Percentiles rank a stretch among this genome's conserved stretches.
These are phyloP conservation scores for Cyberlindnera meyerae DNA, from an alignment of 805 yeast species.

Conservation along the genomic window DNA sequence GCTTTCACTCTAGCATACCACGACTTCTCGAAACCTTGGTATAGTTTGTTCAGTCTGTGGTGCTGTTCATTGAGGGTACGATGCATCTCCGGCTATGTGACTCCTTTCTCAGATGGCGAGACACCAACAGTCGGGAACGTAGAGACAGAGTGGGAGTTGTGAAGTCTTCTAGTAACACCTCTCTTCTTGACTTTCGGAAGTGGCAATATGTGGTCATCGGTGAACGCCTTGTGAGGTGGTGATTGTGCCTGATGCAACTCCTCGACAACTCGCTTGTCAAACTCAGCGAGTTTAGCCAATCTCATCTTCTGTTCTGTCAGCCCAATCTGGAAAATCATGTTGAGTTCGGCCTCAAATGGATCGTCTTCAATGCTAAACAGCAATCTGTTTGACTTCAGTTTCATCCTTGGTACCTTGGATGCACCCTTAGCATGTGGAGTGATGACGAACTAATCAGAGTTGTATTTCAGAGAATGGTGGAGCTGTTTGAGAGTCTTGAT, in stretches of 20 bases:
- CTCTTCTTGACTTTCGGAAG: constrained; percentile 6
- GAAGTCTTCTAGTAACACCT: constrained; percentile 3
- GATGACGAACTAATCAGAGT: constrained; percentile 33
- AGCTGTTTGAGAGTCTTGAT: constrained; percentile 64
- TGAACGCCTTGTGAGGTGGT: constrained; percentile 7
- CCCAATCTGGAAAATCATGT: constrained; percentile 63
- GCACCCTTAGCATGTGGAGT: constrained; percentile 36
- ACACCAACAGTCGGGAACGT: constrained; percentile 7
- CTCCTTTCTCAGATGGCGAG: not conserved
- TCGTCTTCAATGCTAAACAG: constrained; percentile 77
- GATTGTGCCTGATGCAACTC: constrained; percentile 12
- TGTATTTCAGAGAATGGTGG: constrained; percentile 41
- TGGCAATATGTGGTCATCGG: constrained; percentile 6
- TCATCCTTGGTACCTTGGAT: constrained; percentile 51
- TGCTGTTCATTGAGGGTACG: constrained; percentile 1
- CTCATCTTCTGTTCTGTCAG: constrained; percentile 59
- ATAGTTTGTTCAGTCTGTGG: constrained; percentile 22
- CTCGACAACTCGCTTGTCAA: constrained; percentile 31
- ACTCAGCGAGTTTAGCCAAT: constrained; percentile 41
- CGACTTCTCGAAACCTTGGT: constrained; percentile 47
- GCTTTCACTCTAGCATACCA: constrained; percentile 68
- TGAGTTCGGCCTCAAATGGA: constrained; percentile 77
- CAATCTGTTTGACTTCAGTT: constrained; percentile 50
- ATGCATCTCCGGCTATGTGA: not conserved
- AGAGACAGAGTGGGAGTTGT: constrained; percentile 4